Evolutionary conservation across 805 yeast genomes (phyloP).

Genomic region (Limtongia smithiae): DNA sequence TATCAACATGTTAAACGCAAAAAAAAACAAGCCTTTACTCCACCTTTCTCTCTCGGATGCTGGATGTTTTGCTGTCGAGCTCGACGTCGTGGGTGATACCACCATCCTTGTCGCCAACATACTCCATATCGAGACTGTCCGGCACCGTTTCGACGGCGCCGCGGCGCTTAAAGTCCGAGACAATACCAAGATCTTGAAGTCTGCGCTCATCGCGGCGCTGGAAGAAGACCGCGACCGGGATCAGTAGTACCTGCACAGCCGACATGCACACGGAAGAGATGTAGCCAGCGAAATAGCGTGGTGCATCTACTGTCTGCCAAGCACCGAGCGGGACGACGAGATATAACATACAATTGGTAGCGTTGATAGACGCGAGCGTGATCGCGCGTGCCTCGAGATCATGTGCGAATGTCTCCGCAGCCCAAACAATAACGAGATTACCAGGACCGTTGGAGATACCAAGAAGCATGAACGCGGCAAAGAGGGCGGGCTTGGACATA

Average conservation of each 20-base stretch:
- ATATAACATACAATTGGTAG: conserved; percentile 51
- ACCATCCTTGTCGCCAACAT: too few species aligned
- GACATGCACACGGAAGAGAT: conserved; percentile 29
- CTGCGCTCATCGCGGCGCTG: conserved; percentile 44
- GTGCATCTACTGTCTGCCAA: conserved; percentile 38
- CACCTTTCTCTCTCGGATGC: too few species aligned
- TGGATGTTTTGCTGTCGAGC: too few species aligned
- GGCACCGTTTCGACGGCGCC: too few species aligned
- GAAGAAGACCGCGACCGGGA: conserved; percentile 45
- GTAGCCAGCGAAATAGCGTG: conserved; percentile 32
- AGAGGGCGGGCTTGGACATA: conserved; percentile 50
- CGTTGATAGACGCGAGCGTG: conserved; percentile 50
- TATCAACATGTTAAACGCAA: too few species aligned
- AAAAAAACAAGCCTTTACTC: too few species aligned
- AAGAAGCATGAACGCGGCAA: conserved; percentile 58
- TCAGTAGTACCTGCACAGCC: conserved; percentile 16
- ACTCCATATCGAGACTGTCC: too few species aligned
- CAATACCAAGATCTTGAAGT: background rate
- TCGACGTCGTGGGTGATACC: too few species aligned
- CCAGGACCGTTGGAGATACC: conserved; percentile 62
- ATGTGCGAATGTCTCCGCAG: conserved; percentile 53
- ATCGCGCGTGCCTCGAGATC: conserved; percentile 54
- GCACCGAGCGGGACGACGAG: conserved; percentile 51
- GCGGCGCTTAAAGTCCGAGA: too few species aligned
- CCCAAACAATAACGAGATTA: conserved; percentile 56